Evolutionary conservation across 345 rosid genomes (phyloP), one percentile per base, ranked within the genome.

Genomic region (Zanthoxylum bungeanum): DNA sequence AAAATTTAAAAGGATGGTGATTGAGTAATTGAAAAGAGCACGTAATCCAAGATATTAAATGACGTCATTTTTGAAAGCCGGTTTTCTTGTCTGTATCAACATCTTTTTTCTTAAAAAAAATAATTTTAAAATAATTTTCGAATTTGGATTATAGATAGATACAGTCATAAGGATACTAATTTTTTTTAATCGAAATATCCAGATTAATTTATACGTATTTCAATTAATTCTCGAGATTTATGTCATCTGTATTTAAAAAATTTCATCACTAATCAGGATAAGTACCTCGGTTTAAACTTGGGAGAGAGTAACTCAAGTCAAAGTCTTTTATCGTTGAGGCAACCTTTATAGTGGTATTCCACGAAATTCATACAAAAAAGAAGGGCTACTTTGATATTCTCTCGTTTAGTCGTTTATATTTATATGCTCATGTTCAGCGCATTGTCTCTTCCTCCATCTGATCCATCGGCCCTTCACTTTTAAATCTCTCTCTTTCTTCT

Each of bases 351-450:
- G 64, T 69, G 73, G 73, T n/a, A 42, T 56, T 57, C 28, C 17
- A 11, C 73, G 73, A 40, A 69, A 69, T 69, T 69, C 1, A 22
- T 5, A 0, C 5, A 27, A 69, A 40, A 11, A 64, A 1, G 7
- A 25, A 56, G 73, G 73, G 73, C 40, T 1, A 51, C 16, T 40
- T 11, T 42, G n/a, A n/a, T 69, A 11, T 21, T 42, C 64, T 28
- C 64, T 42, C 57, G 64, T 69, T 69, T 57, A 69, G n/a, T n/a
- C n/a, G n/a, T n/a, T n/a, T n/a, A n/a, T n/a, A n/a, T n/a, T n/a
- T n/a, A n/a, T 42, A 69, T 68, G 64, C 64, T 7, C 4, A 53
- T 56, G 73, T 69, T 57, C 42, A 57, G 73, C 64, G 3, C 73
- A 42, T 27, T 69, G 64, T 69, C 64, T 56, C 40, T 7, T 68